Base-by-base conservation (phyloP, 129 eudicot species). In the Chrysanthemum lavandulifolium region DNA sequence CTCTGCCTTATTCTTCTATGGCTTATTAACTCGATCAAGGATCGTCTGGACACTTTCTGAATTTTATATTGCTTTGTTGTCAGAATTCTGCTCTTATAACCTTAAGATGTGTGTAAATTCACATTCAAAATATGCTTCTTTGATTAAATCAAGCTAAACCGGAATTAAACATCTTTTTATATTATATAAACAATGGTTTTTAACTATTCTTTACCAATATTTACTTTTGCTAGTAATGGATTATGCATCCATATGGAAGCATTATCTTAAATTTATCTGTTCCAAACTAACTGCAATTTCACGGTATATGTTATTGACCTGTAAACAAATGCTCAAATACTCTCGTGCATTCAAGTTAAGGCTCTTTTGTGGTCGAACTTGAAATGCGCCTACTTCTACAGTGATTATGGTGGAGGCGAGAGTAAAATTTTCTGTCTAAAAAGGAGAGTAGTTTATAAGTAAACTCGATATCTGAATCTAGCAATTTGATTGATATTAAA, bases 401-500 rank as follows among this genome's bases (percentile, higher is more conserved):
- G 47, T 40, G 10, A 40, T 40, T 40, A 40, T 40, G 47, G 47
- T 40, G 47, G 47, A 40, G 47, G 47, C 47, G 10, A 40, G 47
- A 40, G 47, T 40, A 6, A 40, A 40, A 0, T 0, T 40, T 40
- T 40, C 47, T 40, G 47, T 40, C 47, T 40, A 40, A 7, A 40
- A 40, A 40, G 47, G 47, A 40, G 47, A 6, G 10, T 40, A 40
- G 47, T 40, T 40, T 40, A 40, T 40, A 40, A 40, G 47, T 10
- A 40, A 40, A 40, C 47, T 40, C 47, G 18, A 50, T 47, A 73
- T 4, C 18, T 60, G 18, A 16, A 6, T 18, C 21, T 40, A 0
- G n/a, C 68, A 61, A 60, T 58, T 61, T 74, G 52, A 58, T 56
- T 21, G 36, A 56, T 74, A 23, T 51, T 65, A n/a, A 19, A 56